These are phyloP conservation scores for Amanita muscaria DNA, from an alignment of 768 basidiomycete species.

Conservation along the genomic window DNA sequence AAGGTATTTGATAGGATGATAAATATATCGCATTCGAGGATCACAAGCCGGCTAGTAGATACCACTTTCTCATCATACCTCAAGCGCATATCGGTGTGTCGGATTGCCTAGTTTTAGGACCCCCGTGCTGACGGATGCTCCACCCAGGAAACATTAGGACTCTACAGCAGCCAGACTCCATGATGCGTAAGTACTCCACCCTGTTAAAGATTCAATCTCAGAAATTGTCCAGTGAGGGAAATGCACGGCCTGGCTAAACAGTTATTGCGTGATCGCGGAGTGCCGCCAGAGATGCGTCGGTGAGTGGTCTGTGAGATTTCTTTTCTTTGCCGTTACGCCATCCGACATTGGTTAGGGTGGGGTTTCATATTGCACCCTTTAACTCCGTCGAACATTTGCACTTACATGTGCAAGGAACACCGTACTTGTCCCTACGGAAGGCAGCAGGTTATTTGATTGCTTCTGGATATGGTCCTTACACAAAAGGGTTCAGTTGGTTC, in stretches of 20 bases:
- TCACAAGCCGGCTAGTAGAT: slow-evolving; percentile 34
- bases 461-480: slow-evolving; percentile 26
- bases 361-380: slow-evolving; percentile 79
- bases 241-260: not conserved
- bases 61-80: slow-evolving; percentile 46
- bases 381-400: slow-evolving; percentile 67
- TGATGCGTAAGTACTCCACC: slow-evolving; percentile 1
- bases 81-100: slow-evolving; percentile 41
- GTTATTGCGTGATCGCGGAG: not conserved
- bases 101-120: not conserved
- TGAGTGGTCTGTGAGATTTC: slow-evolving; percentile 15
- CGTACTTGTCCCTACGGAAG: slow-evolving; percentile 38
- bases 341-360: slow-evolving; percentile 39
- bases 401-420: slow-evolving; percentile 63
- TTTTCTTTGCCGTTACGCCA: not conserved
- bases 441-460: slow-evolving; percentile 42
- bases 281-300: slow-evolving; percentile 30
- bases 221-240: not conserved
- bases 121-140: too few relatives aligned
- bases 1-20: slow-evolving; percentile 28
- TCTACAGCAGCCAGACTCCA: not conserved
- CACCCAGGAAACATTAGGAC: slow-evolving; percentile 3
- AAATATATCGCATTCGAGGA: slow-evolving; percentile 46
- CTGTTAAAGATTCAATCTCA: not conserved
- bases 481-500: slow-evolving; percentile 73